A percentile compares a stretch with the other conserved stretches of the same genome.
phyloP scores from a whole-genome alignment of 2,329 filamentous ascomycete genomes.

The Balansia obtecta region DNA sequence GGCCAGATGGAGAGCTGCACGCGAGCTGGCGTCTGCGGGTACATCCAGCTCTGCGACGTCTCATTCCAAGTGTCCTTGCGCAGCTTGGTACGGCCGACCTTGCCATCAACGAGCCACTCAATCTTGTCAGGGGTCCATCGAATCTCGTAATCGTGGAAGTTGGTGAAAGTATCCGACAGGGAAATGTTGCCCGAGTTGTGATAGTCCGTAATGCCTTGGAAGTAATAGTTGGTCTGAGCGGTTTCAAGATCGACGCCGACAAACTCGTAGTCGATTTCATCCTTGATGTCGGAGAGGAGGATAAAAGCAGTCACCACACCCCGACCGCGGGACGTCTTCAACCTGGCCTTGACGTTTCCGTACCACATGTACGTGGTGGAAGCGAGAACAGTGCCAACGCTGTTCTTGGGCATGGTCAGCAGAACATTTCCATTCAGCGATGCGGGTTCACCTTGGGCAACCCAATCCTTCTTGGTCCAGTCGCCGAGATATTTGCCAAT shows the following conservation, averaged over 20 bases:
- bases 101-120: constrained; percentile 78
- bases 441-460: constrained; percentile 66
- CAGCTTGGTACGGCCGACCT: constrained; percentile 60
- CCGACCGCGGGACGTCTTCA: constrained; percentile 72
- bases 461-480: constrained; percentile 70
- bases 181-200: constrained; percentile 62
- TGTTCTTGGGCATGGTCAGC: constrained; percentile 79
- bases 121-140: constrained; percentile 82
- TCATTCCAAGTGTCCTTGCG: constrained; percentile 75
- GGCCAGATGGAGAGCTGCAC: constrained; percentile 96
- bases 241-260: constrained; percentile 65
- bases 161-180: constrained; percentile 56
- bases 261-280: constrained; percentile 97
- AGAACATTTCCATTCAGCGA: constrained; percentile 57
- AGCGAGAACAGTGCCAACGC: constrained; percentile 77
- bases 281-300: constrained; percentile 86
- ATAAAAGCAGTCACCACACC: constrained; percentile 98
- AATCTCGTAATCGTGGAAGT: constrained; percentile 85
- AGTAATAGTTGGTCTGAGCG: constrained; percentile 95
- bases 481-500: constrained; percentile 84
- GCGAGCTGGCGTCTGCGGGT: constrained; percentile 81
- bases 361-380: constrained; percentile 91
- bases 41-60: constrained; percentile 70
- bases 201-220: constrained; percentile 83
- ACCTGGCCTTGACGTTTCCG: constrained; percentile 72